Evolutionary conservation across 2,329 filamentous ascomycete species (phyloP).

Genomic region (Xylariaceae sp.): DNA sequence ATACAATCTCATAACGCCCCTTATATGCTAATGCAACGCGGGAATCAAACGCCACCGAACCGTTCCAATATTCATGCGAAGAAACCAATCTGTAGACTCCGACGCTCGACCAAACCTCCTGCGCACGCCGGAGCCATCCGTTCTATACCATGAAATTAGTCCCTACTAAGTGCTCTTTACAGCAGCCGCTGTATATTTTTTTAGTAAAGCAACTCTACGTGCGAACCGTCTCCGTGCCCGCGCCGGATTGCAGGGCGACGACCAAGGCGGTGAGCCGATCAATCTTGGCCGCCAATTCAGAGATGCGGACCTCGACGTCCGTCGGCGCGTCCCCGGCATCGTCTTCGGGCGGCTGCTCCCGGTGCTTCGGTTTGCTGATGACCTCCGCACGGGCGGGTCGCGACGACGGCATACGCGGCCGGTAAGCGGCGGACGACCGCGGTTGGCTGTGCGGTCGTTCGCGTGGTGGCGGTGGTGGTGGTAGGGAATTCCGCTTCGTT

Average conservation of each 20-base stretch:
- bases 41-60: not conserved
- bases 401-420: constrained; percentile 29
- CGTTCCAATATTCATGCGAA: no score
- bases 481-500: constrained; percentile 27
- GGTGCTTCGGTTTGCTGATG: constrained; percentile 23
- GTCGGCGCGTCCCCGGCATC: constrained; percentile 42
- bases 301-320: constrained; percentile 53
- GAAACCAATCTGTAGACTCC: no score
- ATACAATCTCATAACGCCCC: not conserved
- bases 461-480: constrained; percentile 29
- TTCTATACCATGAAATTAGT: no score
- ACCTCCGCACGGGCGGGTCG: constrained; percentile 28
- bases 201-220: constrained; percentile 15
- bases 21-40: not conserved
- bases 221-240: constrained; percentile 24
- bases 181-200: not conserved
- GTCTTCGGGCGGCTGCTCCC: constrained; percentile 36
- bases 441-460: constrained; percentile 27
- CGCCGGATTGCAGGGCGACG: constrained; percentile 48
- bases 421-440: constrained; percentile 27
- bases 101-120: not conserved
- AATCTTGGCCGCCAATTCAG: constrained; percentile 60
- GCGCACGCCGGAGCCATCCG: not conserved
- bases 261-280: constrained; percentile 59
- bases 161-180: not conserved